These are phyloP conservation scores for Posidonia oceanica DNA, from an alignment of 116 monocot genomes.

Conservation along the genomic window DNA sequence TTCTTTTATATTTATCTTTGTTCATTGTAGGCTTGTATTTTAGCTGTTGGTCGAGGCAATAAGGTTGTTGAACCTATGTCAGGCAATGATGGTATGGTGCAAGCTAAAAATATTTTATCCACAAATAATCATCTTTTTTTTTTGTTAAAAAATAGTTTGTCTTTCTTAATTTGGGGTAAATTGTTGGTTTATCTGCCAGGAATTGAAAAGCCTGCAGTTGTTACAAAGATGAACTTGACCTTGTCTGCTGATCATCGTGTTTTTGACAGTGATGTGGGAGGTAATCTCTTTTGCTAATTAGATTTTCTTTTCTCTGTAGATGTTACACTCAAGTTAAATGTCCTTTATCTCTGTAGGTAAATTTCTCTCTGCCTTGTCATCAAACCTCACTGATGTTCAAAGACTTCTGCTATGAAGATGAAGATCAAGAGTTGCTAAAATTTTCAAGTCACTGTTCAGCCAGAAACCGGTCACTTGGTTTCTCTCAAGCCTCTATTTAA, in stretches of 20 bases:
- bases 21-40: conserved; percentile 67
- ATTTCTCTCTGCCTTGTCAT: conserved; percentile 43
- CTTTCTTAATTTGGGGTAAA: not conserved
- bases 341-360: conserved; percentile 37
- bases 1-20: not conserved
- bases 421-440: not conserved
- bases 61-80: conserved; percentile 52
- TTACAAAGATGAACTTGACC: conserved; percentile 85
- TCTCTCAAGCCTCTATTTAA: not conserved
- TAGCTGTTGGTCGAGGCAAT: conserved; percentile 87
- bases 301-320: not conserved
- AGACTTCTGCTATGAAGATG: conserved; percentile 47
- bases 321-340: not conserved
- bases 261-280: conserved; percentile 56
- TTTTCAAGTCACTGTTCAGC: not conserved
- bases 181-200: conserved; percentile 29
- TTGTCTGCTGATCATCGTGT: conserved; percentile 93
- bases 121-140: not conserved
- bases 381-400: conserved; percentile 47
- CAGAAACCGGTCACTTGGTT: not conserved
- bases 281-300: conserved; percentile 18
- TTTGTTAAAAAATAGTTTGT: not conserved
- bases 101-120: not conserved
- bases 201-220: conserved; percentile 52
- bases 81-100: conserved; percentile 49